Conservation (phyloP, 176 grass and related monocot species). For the Themeda triandra region DNA sequence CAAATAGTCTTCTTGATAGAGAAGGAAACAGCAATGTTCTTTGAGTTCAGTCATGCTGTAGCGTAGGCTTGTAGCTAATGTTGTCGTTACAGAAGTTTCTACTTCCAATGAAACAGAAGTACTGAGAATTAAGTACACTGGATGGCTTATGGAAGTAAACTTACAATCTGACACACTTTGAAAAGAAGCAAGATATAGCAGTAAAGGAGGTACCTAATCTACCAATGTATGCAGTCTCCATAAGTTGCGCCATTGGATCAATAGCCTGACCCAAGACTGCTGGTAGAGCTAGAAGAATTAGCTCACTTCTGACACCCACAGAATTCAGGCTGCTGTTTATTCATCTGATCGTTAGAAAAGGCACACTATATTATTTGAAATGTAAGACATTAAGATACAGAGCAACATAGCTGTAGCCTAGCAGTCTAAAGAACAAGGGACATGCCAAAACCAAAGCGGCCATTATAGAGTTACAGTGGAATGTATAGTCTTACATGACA, state of each 20-base stretch:
- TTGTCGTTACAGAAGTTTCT: background rate
- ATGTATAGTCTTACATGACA: background rate
- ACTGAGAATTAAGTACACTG: background rate
- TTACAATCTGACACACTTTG: background rate
- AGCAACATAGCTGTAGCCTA: background rate
- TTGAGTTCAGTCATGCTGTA: background rate
- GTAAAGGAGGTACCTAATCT: conserved; percentile 71
- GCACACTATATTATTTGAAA: conserved; percentile 4
- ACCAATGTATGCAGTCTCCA: conserved; percentile 94
- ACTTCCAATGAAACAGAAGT: background rate
- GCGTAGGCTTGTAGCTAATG: background rate
- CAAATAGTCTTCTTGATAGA: background rate
- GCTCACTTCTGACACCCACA: conserved; percentile 54
- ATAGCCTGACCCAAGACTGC: conserved; percentile 89
- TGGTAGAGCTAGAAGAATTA: conserved; percentile 76
- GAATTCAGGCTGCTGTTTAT: conserved; percentile 22
- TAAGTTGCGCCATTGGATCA: conserved; percentile 83
- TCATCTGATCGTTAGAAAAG: conserved; percentile 33
- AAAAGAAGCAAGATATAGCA: conserved; percentile 4
- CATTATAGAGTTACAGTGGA: background rate
- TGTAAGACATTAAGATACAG: background rate
- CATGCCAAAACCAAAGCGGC: background rate
- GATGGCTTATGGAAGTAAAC: background rate
- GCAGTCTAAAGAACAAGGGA: background rate
- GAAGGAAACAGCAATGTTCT: background rate